Conservation (phyloP, 2,329 filamentous ascomycete genomes). For the Beauveria scarabaeidicola region DNA sequence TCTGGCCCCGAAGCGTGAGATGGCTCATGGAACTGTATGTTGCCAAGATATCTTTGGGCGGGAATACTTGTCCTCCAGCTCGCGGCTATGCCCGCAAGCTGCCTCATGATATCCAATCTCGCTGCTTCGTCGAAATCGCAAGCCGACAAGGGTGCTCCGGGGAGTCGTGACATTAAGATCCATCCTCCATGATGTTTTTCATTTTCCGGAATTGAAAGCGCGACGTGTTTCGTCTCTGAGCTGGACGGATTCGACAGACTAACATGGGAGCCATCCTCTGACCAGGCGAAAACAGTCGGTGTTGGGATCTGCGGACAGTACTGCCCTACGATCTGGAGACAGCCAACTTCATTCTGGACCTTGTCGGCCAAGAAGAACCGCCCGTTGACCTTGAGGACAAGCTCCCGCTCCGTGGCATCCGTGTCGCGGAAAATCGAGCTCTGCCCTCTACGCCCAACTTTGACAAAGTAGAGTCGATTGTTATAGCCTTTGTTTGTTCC, state of each 20-base stretch:
- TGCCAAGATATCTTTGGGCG: conserved; percentile 13
- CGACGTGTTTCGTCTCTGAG: not conserved
- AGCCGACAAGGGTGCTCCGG: conserved; percentile 12
- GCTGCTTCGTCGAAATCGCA: conserved; percentile 10
- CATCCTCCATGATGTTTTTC: conserved; percentile 13
- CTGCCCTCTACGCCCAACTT: not conserved
- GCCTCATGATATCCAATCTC: conserved; percentile 10
- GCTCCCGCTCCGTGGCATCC: not conserved
- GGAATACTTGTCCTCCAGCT: conserved; percentile 16
- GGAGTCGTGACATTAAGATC: conserved; percentile 16
- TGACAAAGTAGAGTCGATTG: conserved; percentile 18
- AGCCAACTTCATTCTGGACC: conserved; percentile 18
- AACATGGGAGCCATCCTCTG: conserved; percentile 13
- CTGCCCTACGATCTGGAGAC: conserved; percentile 13
- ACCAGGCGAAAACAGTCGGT: conserved; percentile 17
- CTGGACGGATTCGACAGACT: not conserved
- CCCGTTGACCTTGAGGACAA: conserved; percentile 18
- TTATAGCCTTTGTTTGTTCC: conserved; percentile 16
- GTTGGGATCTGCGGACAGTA: conserved; percentile 16
- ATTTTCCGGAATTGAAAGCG: not conserved
- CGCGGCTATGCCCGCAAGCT: conserved; percentile 15
- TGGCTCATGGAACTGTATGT: conserved; percentile 6
- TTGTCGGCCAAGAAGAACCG: conserved; percentile 17
- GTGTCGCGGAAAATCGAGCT: conserved; percentile 4
- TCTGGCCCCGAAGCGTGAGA: not conserved